These are phyloP conservation scores for Austroboletus niveus DNA, from an alignment of 1,284 basidiomycete genomes.

Conservation along the genomic window DNA sequence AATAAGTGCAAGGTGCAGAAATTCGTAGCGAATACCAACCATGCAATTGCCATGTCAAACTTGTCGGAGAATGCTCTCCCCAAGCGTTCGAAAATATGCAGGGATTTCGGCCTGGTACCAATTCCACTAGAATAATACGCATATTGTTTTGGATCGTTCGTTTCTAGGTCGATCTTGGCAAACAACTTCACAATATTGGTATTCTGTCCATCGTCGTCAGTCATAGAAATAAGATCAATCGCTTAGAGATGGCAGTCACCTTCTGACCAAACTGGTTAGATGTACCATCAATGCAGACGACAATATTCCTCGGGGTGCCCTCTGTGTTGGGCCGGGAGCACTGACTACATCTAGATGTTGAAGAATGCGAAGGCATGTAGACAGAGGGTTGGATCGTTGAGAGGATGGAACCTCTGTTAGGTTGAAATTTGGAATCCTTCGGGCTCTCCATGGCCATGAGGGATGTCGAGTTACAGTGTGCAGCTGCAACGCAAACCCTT, in stretches of 20 bases:
- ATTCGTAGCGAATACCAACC: constrained; percentile 13
- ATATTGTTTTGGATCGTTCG: constrained; percentile 17
- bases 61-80: constrained; percentile 17
- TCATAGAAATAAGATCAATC: neutral
- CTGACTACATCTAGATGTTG: constrained; percentile 8
- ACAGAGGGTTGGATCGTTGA: neutral
- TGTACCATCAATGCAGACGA: constrained; percentile 32
- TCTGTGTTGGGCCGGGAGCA: constrained; percentile 3
- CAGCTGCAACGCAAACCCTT: neutral
- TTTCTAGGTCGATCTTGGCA: constrained; percentile 22
- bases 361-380: neutral
- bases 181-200: constrained; percentile 38
- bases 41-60: constrained; percentile 29
- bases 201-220: constrained; percentile 26
- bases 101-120: constrained; percentile 32
- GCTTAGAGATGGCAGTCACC: constrained; percentile 5
- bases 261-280: constrained; percentile 30
- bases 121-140: constrained; percentile 41
- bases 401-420: neutral
- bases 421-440: neutral
- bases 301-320: constrained; percentile 20
- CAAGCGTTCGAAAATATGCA: constrained; percentile 18
- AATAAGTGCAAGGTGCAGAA: neutral
- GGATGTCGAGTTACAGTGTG: neutral
- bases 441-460: neutral